Percentiles rank a stretch among this genome's conserved stretches.
phyloP scores from a whole-genome alignment of 441 rosid genomes.

The Syzygium malaccense region DNA sequence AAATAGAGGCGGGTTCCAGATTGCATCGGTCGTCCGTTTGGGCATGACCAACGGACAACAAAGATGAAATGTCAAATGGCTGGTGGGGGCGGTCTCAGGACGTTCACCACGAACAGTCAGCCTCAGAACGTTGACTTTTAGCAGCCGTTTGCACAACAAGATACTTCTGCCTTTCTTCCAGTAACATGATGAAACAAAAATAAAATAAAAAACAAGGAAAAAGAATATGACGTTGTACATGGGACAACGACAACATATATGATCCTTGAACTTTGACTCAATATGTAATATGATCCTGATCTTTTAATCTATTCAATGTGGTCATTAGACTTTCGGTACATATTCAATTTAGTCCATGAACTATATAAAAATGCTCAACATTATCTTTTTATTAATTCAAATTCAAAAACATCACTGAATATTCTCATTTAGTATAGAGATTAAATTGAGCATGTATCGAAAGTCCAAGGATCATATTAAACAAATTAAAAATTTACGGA shows the following conservation, averaged over 20 bases:
- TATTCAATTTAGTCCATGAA: fast-evolving
- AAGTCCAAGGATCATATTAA: too few relatives aligned
- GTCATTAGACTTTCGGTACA: too few relatives aligned
- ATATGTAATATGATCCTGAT: fast-evolving
- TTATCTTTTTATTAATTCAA: fast-evolving
- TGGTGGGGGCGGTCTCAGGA: fast-evolving
- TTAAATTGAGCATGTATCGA: too few relatives aligned
- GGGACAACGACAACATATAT: neutral
- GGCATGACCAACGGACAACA: fast-evolving
- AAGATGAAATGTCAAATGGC: neutral
- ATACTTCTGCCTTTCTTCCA: neutral
- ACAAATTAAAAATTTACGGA: too few relatives aligned
- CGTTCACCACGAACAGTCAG: neutral
- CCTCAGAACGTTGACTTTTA: neutral
- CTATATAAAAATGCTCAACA: neutral
- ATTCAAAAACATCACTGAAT: too few relatives aligned
- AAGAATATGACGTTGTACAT: too few relatives aligned
- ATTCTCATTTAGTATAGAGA: too few relatives aligned
- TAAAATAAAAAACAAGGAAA: too few relatives aligned
- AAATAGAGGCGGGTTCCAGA: neutral
- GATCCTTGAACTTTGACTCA: fast-evolving
- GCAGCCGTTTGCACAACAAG: neutral
- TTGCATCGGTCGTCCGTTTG: neutral
- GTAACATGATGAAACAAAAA: too few relatives aligned
- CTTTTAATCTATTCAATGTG: neutral